A percentile compares a stretch with the other conserved stretches of the same genome.
Conservation (phyloP, 169 alveolate genomes). For the Plasmodium coatneyi region DNA sequence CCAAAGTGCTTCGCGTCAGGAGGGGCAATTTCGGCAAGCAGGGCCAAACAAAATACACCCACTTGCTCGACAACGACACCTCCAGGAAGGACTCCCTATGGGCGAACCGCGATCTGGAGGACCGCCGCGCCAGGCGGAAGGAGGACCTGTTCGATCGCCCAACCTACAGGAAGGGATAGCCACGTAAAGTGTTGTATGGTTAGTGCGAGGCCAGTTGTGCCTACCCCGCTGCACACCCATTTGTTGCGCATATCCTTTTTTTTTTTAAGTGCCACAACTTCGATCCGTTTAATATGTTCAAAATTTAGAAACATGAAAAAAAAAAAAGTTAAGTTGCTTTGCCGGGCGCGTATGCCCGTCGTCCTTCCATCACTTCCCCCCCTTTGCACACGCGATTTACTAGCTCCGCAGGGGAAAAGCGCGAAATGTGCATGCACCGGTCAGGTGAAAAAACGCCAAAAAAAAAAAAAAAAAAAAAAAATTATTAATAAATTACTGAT, state of each 20-base stretch:
- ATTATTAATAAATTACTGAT: background rate
- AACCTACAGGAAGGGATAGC: slow-evolving; percentile 13
- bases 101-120: slow-evolving; percentile 5
- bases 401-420: background rate
- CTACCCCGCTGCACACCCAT: background rate
- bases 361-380: background rate
- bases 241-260: background rate
- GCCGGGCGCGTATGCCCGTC: background rate
- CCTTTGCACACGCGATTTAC: background rate
- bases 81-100: slow-evolving; percentile 80
- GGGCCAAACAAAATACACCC: slow-evolving; percentile 96
- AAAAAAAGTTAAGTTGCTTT: background rate
- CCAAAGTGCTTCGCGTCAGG: slow-evolving; percentile 86
- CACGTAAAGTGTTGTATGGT: background rate
- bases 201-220: background rate
- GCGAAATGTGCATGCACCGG: slow-evolving; percentile 22
- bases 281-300: background rate
- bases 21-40: slow-evolving; percentile 93
- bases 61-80: slow-evolving; percentile 95
- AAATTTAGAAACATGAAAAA: background rate
- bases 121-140: background rate
- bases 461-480: slow-evolving; percentile 10
- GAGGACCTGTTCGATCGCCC: slow-evolving; percentile 46
- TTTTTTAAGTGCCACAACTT: background rate
- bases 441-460: slow-evolving; percentile 15